Conservation (phyloP, 108 stramenopile genomes). For the Fragilariopsis cylindrus region DNA sequence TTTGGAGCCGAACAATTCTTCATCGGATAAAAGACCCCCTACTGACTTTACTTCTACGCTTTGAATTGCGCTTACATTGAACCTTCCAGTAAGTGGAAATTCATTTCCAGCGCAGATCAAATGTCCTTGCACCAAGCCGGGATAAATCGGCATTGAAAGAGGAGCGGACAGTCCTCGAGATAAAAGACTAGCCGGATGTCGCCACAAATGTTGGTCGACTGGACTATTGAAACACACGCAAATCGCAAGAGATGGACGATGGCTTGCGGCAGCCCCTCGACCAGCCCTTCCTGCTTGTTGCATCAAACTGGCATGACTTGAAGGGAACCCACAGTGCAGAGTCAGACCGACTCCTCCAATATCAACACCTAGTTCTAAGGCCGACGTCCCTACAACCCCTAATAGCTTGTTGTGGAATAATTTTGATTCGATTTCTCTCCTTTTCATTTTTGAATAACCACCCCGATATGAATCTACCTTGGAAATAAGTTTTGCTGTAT, state of each 20-base stretch:
- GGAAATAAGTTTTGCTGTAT: conserved; percentile 45
- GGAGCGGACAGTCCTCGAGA: conserved; percentile 70
- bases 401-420: conserved; percentile 85
- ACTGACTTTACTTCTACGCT: conserved; percentile 17
- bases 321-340: conserved; percentile 91
- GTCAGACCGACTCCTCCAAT: conserved; percentile 94
- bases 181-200: conserved; percentile 72
- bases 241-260: conserved; percentile 72
- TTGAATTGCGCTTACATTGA: conserved; percentile 17
- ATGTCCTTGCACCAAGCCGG: conserved; percentile 82
- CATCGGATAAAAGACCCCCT: conserved; percentile 39
- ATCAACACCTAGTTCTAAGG: conserved; percentile 96
- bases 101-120: conserved; percentile 88
- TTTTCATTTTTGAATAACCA: conserved; percentile 86
- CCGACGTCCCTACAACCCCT: conserved; percentile 90
- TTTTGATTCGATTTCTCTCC: conserved; percentile 86
- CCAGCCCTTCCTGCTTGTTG: conserved; percentile 97
- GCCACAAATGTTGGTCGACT: conserved; percentile 85
- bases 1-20: conserved; percentile 55
- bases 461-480: conserved; percentile 92
- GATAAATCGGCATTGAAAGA: conserved; percentile 76
- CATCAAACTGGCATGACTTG: conserved; percentile 63
- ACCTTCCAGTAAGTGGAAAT: conserved; percentile 72
- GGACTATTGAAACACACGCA: conserved; percentile 89
- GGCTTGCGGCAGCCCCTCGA: conserved; percentile 49